Evolutionary conservation across 306 rosid genomes (phyloP), one percentile per base, ranked within the genome.

Genomic region (Casuarina glauca): DNA sequence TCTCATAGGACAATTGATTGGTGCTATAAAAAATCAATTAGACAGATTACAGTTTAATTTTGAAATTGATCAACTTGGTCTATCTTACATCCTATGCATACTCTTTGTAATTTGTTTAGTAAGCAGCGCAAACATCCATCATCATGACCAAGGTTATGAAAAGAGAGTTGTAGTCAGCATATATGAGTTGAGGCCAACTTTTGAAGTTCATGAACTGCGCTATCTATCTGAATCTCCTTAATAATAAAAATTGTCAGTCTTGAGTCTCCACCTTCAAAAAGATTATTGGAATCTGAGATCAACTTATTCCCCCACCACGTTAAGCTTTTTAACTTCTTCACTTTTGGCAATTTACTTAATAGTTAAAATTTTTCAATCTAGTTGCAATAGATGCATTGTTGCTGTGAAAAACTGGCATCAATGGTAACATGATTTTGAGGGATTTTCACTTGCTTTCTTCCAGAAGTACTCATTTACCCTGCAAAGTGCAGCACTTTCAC

Each of bases 401-500:
- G 32, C 48, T 15, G 44, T 39, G 4, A 64, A 64, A 55, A 64
- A 64, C 48, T 38, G 39, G 48, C 52, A 80, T 74, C 26, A 46
- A 46, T 9, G 50, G 10, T n/a, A n/a, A n/a, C n/a, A n/a, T n/a
- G n/a, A n/a, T n/a, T n/a, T n/a, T n/a, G n/a, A n/a, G n/a, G n/a
- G n/a, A 70, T 57, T 70, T 52, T 66, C 43, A 54, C 85, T 58
- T 53, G 85, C 98, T 97, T 92, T 91, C 77, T 88, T 88, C 97
- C 97, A 95, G 75, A 95, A 87, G 80, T 92, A 92, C 57, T 95
- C 97, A 48, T 89, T 61, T 46, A 95, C 86, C 86, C 97, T 90
- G 85, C 89, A 79, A 83, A 95, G 76, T 62, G 91, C 98, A 0
- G 98, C 97, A 72, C 83, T 88, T 88, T 95, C 98, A 60, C 98